These are phyloP conservation scores for Hirsutella rhossiliensis DNA, from an alignment of 2,329 filamentous ascomycete species.

Conservation along the genomic window DNA sequence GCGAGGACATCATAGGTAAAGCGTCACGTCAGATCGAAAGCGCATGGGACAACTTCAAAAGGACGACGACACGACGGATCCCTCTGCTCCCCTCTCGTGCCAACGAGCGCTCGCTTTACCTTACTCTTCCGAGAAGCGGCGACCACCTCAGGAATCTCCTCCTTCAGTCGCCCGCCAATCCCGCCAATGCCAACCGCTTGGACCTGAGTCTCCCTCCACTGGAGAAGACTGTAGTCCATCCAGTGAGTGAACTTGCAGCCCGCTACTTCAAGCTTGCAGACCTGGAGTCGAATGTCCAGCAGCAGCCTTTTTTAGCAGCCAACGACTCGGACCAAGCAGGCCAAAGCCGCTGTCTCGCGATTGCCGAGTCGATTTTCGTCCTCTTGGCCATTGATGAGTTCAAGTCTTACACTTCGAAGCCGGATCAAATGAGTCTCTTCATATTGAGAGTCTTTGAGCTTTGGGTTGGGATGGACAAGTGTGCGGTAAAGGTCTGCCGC, in stretches of 20 bases:
- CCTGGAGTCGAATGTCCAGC: neutral
- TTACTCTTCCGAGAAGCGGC: slow-evolving; percentile 29
- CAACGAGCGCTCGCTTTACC: slow-evolving; percentile 12
- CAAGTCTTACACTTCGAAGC: neutral
- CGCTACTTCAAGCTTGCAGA: slow-evolving; percentile 1
- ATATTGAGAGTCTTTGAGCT: slow-evolving; percentile 7
- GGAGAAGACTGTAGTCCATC: neutral
- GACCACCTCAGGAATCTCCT: slow-evolving; percentile 12
- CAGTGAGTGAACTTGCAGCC: neutral
- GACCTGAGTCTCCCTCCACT: neutral
- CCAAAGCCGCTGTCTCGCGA: neutral
- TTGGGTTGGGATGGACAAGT: slow-evolving; percentile 7
- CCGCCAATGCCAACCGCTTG: neutral
- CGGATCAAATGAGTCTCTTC: slow-evolving; percentile 4
- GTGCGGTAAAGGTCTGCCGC: slow-evolving; percentile 1
- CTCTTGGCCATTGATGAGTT: neutral
- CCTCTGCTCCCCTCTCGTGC: slow-evolving; percentile 26
- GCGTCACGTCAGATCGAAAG: neutral
- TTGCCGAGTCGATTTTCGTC: neutral
- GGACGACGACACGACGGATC: slow-evolving; percentile 22
- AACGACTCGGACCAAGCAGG: neutral
- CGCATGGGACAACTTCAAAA: slow-evolving; percentile 29
- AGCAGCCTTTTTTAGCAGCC: neutral
- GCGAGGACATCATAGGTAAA: neutral
- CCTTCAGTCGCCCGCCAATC: neutral